Percentiles rank a stretch among this genome's conserved stretches.
Evolutionary conservation across 2,329 filamentous ascomycete genomes (phyloP).

Genomic region (Cercospora nicotianae): DNA sequence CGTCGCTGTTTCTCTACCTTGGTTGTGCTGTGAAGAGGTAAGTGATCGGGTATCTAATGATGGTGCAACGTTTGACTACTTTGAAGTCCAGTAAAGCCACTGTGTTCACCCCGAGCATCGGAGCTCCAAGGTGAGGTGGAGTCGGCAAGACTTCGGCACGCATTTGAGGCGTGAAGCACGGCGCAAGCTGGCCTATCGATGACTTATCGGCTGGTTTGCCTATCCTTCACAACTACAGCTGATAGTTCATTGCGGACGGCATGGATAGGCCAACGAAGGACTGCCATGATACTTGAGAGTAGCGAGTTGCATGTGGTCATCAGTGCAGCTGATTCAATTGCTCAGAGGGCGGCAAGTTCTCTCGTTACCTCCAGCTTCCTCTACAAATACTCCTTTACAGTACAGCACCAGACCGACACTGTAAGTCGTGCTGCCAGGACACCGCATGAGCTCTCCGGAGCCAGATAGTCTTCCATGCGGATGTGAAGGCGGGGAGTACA

Average conservation of each 20-base stretch:
- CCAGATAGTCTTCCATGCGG: no score
- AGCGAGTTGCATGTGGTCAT: background rate
- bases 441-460: no score
- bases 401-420: no score
- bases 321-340: background rate
- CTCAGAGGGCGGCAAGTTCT: background rate
- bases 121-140: constrained; percentile 1
- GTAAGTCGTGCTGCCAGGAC: no score
- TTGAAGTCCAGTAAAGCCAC: background rate
- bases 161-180: background rate
- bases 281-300: background rate
- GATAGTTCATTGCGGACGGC: background rate
- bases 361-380: background rate
- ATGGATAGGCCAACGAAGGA: background rate
- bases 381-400: no score
- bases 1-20: background rate
- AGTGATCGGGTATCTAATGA: background rate
- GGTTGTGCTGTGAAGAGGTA: background rate
- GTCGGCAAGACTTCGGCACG: constrained; percentile 9
- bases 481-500: no score
- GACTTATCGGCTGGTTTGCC: constrained; percentile 19
- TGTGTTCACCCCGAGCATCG: constrained; percentile 4
- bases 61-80: background rate
- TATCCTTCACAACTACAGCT: background rate
- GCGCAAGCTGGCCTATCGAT: constrained; percentile 8